phyloP scores from a whole-genome alignment of 768 basidiomycete species.

The Rhizopogon vinicolor region DNA sequence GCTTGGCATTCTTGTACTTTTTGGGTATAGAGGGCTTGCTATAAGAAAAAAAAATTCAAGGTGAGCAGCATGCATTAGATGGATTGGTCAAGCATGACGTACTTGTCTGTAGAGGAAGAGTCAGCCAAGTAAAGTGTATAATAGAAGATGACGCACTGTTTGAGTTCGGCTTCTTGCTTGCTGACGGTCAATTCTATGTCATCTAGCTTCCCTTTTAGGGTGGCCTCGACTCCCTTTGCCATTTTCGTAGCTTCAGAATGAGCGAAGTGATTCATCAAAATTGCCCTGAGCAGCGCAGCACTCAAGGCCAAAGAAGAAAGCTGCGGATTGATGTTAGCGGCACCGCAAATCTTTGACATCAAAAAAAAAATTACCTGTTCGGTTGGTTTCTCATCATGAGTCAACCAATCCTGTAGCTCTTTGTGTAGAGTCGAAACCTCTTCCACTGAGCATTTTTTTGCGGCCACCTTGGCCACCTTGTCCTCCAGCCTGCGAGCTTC shows the following conservation, averaged over 20 bases:
- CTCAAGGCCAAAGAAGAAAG: slow-evolving; percentile 68
- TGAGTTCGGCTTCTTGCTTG: slow-evolving; percentile 66
- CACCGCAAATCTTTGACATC: background rate
- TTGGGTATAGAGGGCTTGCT: slow-evolving; percentile 60
- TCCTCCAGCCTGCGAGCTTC: slow-evolving; percentile 70
- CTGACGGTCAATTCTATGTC: slow-evolving; percentile 53
- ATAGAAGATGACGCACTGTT: slow-evolving; percentile 48
- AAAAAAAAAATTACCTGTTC: slow-evolving; percentile 48
- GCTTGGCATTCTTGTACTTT: slow-evolving; percentile 70
- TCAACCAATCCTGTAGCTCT: slow-evolving; percentile 76
- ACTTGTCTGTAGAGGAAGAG: slow-evolving; percentile 48
- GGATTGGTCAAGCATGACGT: slow-evolving; percentile 25
- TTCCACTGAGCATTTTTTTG: slow-evolving; percentile 85
- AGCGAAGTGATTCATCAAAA: slow-evolving; percentile 77
- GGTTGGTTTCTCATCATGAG: slow-evolving; percentile 51
- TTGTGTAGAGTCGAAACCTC: slow-evolving; percentile 75
- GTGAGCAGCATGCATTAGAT: slow-evolving; percentile 7
- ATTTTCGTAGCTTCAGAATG: slow-evolving; percentile 73
- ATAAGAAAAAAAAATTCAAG: slow-evolving; percentile 17
- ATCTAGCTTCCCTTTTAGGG: slow-evolving; percentile 61
- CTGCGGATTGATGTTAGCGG: slow-evolving; percentile 29
- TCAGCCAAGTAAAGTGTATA: slow-evolving; percentile 12
- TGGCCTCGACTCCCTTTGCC: slow-evolving; percentile 58
- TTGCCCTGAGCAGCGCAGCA: slow-evolving; percentile 75
- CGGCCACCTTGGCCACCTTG: slow-evolving; percentile 73